A percentile compares a stretch with the other conserved stretches of the same genome.
Evolutionary conservation across 1,284 basidiomycete genomes (phyloP).

Genomic region (Bondarzewia mesenterica): DNA sequence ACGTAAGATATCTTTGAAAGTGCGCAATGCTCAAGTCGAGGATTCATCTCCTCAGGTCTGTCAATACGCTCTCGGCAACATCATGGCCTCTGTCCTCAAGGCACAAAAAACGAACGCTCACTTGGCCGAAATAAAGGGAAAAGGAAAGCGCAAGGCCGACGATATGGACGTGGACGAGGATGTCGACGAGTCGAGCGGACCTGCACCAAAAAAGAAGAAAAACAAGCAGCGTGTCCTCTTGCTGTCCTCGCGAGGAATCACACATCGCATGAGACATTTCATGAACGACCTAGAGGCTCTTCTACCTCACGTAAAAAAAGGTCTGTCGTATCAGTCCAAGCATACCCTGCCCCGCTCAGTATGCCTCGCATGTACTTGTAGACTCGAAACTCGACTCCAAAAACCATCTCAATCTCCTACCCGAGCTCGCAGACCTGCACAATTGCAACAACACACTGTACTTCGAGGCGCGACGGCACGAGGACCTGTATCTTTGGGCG

Average conservation of each 20-base stretch:
- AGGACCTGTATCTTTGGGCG: slow-evolving; percentile 97
- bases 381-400: slow-evolving; percentile 98
- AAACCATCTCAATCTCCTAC: slow-evolving; percentile 88
- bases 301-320: slow-evolving; percentile 95
- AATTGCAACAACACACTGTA: slow-evolving; percentile 98
- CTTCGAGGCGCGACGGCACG: slow-evolving; percentile 93
- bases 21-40: no score
- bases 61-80: no score
- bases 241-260: slow-evolving; percentile 91
- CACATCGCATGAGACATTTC: slow-evolving; percentile 94
- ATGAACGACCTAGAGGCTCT: slow-evolving; percentile 92
- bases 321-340: slow-evolving; percentile 36
- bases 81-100: slow-evolving; percentile 64
- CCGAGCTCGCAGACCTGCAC: slow-evolving; percentile 95
- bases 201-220: slow-evolving; percentile 47
- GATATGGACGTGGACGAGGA: slow-evolving; percentile 43
- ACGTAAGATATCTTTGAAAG: no score
- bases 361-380: slow-evolving; percentile 25
- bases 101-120: slow-evolving; percentile 51
- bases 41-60: no score
- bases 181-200: slow-evolving; percentile 20
- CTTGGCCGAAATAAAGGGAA: slow-evolving; percentile 37
- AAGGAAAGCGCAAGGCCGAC: slow-evolving; percentile 57
- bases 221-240: slow-evolving; percentile 88
- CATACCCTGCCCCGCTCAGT: slow-evolving; percentile 5